Base-by-base conservation (phyloP, 1,284 basidiomycete genomes). In the Athelia psychrophila region DNA sequence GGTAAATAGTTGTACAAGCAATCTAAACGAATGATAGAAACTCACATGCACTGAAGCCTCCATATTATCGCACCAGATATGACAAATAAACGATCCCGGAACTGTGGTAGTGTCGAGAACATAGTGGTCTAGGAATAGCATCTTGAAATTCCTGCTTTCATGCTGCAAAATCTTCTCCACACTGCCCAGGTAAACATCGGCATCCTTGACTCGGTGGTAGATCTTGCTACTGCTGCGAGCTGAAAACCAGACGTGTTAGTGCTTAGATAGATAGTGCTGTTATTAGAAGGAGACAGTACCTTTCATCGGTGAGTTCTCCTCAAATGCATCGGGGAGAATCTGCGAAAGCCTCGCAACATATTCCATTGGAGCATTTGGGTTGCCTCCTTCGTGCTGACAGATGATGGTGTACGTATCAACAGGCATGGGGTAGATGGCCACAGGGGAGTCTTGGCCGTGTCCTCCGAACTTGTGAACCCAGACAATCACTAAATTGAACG, bases 331-430 rank as follows among this genome's bases (percentile, higher is more conserved):
- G 9, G 38, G 38, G 6, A 42, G n/a, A 42, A 42, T n/a, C n/a
- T 42, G 38, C 38, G 38, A 42, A n/a, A 42, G 38, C n/a, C 38
- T n/a, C 9, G 38, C 38, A 18, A 42, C 38, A 42, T 42, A 42
- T n/a, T 42, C n/a, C 6, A n/a, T n/a, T 35, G 6, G 16, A 16
- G n/a, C 38, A 22, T 42, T n/a, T 30, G 27, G 27, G 27, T 30
- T 30, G 13, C 6, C 13, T 5, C 20, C n/a, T 5, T n/a, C n/a
- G 20, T 16, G n/a, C 6, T 42, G n/a, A 5, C n/a, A 5, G n/a
- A 22, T n/a, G n/a, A 42, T 42, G 20, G 38, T 42, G n/a, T 42
- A 42, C 16, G 6, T 5, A 9, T 42, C 38, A 42, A 9, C 20
- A 18, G 38, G 38, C n/a, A 42, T 9, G 6, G 20, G 38, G n/a